Conservation (phyloP, 192 early-diverging fungal species). For the Podila epicladia region DNA sequence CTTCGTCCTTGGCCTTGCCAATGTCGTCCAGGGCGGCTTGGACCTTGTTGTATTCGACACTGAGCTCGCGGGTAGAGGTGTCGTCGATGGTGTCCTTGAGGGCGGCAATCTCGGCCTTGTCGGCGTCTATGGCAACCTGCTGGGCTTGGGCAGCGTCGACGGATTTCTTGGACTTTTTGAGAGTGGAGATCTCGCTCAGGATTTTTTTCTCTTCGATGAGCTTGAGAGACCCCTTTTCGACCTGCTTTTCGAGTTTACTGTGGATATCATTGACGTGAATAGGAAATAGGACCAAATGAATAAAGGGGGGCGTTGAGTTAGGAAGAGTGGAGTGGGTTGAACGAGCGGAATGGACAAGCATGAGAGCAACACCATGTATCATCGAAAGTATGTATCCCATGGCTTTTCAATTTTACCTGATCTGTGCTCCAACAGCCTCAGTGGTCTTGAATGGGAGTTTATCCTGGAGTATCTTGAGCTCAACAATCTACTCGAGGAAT, state of each 20-base stretch:
- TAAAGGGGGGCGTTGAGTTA: not conserved
- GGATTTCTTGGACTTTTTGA: slow-evolving; percentile 73
- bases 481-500: slow-evolving; percentile 18
- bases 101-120: slow-evolving; percentile 62
- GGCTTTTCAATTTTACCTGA: slow-evolving; percentile 53
- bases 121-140: slow-evolving; percentile 59
- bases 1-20: slow-evolving; percentile 62
- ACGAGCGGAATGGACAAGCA: too few relatives aligned
- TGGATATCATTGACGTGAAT: not conserved
- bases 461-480: slow-evolving; percentile 74
- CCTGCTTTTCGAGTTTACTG: slow-evolving; percentile 76
- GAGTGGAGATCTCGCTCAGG: slow-evolving; percentile 74
- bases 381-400: too few relatives aligned
- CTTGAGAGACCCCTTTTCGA: slow-evolving; percentile 74
- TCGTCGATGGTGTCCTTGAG: slow-evolving; percentile 70
- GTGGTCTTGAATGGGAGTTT: slow-evolving; percentile 79
- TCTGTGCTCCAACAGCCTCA: slow-evolving; percentile 76
- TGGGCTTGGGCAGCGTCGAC: slow-evolving; percentile 65
- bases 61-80: slow-evolving; percentile 55
- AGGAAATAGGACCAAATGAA: not conserved
- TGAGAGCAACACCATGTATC: too few relatives aligned
- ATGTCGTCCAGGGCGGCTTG: slow-evolving; percentile 73
- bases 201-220: slow-evolving; percentile 88
- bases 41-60: slow-evolving; percentile 70
- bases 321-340: not conserved